phyloP scores from a whole-genome alignment of 345 rosid genomes.

The Acer yangbiense region DNA sequence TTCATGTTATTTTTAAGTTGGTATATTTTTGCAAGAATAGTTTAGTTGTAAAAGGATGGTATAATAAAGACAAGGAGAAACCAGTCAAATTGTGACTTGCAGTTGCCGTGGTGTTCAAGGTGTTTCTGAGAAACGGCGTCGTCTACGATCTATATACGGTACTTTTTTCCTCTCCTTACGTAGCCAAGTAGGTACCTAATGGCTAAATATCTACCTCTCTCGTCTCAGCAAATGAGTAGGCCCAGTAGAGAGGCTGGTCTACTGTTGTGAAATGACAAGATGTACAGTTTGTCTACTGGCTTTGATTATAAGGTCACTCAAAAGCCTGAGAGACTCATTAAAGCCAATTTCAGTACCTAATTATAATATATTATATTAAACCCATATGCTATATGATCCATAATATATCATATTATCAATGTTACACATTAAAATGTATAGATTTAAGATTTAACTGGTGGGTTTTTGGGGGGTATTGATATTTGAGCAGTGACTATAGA shows the following conservation, averaged over 20 bases:
- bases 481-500: no score
- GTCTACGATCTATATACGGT: background rate
- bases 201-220: background rate
- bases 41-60: no score
- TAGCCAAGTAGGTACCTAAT: background rate
- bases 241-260: constrained; percentile 17
- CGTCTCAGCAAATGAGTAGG: constrained; percentile 12
- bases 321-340: constrained; percentile 17
- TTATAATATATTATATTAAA: background rate
- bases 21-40: background rate
- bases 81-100: background rate
- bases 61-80: background rate
- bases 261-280: constrained; percentile 25
- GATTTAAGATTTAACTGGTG: constrained; percentile 35
- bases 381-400: background rate
- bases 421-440: background rate
- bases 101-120: background rate
- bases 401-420: no score
- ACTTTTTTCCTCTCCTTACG: background rate
- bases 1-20: no score
- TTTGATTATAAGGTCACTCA: constrained; percentile 10
- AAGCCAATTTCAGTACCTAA: background rate
- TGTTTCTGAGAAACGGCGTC: constrained; percentile 20
- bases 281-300: constrained; percentile 18
- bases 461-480: constrained; percentile 36